Conservation (phyloP, 169 alveolate genomes). For the Eimeria nieschulzi region DNA sequence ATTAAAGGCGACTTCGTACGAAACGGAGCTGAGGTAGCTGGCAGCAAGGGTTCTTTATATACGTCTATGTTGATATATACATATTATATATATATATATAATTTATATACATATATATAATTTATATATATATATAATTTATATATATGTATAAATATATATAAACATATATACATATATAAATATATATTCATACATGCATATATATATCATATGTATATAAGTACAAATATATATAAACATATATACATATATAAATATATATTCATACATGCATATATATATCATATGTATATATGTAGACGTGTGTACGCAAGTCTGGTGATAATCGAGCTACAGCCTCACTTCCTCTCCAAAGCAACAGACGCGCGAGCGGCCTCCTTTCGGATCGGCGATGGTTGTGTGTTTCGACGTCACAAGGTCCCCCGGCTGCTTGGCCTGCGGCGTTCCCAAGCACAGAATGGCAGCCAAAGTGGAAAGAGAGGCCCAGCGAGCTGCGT, state of each 20-base stretch:
- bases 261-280: too few relatives aligned
- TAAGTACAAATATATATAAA: too few relatives aligned
- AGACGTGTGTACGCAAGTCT: background rate
- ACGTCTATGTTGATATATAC: background rate
- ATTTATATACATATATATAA: background rate
- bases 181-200: background rate
- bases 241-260: too few relatives aligned
- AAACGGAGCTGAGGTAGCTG: too few relatives aligned
- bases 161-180: background rate
- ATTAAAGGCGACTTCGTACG: too few relatives aligned
- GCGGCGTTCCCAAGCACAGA: background rate
- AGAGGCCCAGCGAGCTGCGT: background rate
- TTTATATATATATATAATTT: too few relatives aligned
- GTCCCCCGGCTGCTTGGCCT: background rate
- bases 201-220: background rate
- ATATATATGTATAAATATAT: too few relatives aligned
- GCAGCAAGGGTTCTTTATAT: too few relatives aligned
- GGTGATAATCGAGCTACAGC: background rate
- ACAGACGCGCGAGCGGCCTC: slow-evolving; percentile 7
- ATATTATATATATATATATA: too few relatives aligned
- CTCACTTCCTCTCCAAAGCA: background rate
- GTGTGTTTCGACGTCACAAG: background rate
- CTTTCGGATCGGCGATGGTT: background rate
- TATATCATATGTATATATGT: background rate
- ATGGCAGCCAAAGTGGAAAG: background rate